Base-by-base conservation (phyloP, 2,329 filamentous ascomycete species). In the Fusarium redolens region DNA sequence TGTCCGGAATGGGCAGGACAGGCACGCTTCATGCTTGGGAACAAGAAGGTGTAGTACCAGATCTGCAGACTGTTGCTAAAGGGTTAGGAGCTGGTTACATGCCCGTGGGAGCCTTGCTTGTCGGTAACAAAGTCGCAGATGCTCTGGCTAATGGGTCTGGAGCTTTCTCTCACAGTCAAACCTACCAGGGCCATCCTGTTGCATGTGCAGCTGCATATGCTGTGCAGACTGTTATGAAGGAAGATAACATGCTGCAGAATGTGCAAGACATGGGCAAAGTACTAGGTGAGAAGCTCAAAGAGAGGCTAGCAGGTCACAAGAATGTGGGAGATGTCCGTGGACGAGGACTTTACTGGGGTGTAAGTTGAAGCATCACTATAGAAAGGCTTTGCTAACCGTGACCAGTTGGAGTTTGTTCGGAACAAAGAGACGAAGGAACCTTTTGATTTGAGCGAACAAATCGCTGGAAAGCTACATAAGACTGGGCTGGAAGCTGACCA, bases 51-150 rank as follows among this genome's bases (percentile, higher is more conserved):
- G 71, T 86, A 0, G 67, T 77, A 1, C 92, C 92, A 0, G 92
- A 94, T 75, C 85, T 94, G 3, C 88, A 91, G 77, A 89, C 90
- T 0, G 81, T 92, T 4, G 92, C 89, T 0, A 94, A 94, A 79
- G 90, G 88, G 0, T 84, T 93, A 1, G 90, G 87, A 2, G 74
- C 72, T 0, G 75, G 75, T 0, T 77, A 75, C 6, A 65, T 72
- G 61, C 75, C 75, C 0, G 48, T 76, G 0, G 73, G 68, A 0
- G 74, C 74, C 0, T 28, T 76, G 7, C 20, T 76, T 1, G 66
- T 77, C 0, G 18, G 68, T 13, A 44, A 37, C 0, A 69, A 63
- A 6, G 71, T 76, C 1, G 51, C 71, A 12, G 48, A 77, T 1
- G 22, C 58, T 10, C 40, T 77, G 2, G 14, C 56, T 3, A 45